Evolutionary conservation across 192 early-diverging fungal species (phyloP), one percentile per base, ranked within the genome.

Genomic region (Coemansia sp.): DNA sequence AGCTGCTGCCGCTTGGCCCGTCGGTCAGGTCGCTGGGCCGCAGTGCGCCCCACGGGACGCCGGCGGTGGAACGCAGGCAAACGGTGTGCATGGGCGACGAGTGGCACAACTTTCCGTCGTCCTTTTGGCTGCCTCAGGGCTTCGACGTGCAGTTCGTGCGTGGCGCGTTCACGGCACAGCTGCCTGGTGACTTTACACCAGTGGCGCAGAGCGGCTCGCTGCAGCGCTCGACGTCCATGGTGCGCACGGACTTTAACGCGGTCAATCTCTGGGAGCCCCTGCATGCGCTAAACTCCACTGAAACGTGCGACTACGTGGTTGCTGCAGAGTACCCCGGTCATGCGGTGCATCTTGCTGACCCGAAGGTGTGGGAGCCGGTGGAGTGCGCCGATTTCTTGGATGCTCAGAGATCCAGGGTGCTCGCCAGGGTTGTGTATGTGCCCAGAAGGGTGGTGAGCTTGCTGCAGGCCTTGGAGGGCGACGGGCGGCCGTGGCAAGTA

Each of bases 81-180:
- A 51, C 37, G 9, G 77, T 97, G 21, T 99, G 96, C 69, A 80
- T 97, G 53, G 95, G 91, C 34, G 91, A 87, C 56, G 96, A 94
- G 57, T 99, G 96, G 96, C 87, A 99, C 67, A 62, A 93, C 25
- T 99, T 94, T 67, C 94, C 94, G 6, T 86, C 86, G 11, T 91
- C 94, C 57, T 99, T 90, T 77, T 93, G 93, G 67, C 62, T 97
- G 9, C 96, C 95, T 7, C 70, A 78, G 21, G 82, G 78, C 25
- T 74, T 88, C 46, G 73, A 85, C 3, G 56, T 98, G 22, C 72
- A 83, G 49, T 90, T 94, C 61, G 59, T 95, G 33, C 58, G 80
- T 62, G 81, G 82, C 53, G 43, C 43, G 44, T 96, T 93, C 66
- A 65, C 71, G 9, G 95, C 94, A 18, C 82, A 90, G 30, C 71